Conservation (phyloP, 495 filamentous ascomycete species). For the Hypoxylon perforatum region DNA sequence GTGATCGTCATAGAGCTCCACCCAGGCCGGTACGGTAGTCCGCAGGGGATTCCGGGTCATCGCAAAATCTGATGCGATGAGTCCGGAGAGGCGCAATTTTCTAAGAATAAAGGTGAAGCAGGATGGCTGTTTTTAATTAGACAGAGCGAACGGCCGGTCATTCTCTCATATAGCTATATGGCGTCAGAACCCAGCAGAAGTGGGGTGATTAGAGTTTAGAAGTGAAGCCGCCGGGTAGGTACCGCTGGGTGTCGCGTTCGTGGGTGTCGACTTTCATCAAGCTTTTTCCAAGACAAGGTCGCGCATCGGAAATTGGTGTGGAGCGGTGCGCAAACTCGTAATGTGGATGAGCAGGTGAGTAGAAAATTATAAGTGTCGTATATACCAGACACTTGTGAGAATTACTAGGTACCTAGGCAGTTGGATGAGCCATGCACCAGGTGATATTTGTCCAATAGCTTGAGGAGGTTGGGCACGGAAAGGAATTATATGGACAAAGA, state of each 20-base stretch:
- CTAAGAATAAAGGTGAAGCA: conserved; percentile 35
- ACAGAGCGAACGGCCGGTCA: conserved; percentile 28
- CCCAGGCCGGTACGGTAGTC: conserved; percentile 47
- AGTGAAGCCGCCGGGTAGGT: conserved; percentile 12
- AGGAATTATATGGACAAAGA: too few species aligned
- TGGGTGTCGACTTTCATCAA: conserved; percentile 33
- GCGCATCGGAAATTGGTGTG: conserved; percentile 7
- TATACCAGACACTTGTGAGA: too few species aligned
- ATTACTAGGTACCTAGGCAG: too few species aligned
- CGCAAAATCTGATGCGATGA: conserved; percentile 21
- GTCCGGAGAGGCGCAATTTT: conserved; percentile 33
- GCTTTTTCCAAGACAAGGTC: conserved; percentile 15
- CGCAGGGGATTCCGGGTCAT: conserved; percentile 48
- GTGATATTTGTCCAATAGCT: too few species aligned
- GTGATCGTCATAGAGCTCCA: conserved; percentile 46
- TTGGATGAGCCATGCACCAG: too few species aligned
- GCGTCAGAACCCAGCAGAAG: conserved; percentile 29
- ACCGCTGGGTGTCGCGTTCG: conserved; percentile 7
- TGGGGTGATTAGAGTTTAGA: conserved; percentile 29
- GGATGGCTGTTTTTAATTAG: conserved; percentile 22
- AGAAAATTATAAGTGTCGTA: not conserved
- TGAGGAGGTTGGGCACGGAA: too few species aligned
- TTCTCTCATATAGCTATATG: conserved; percentile 32
- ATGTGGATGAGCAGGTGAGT: conserved; percentile 1
- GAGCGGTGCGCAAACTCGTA: conserved; percentile 22